Evolutionary conservation across 768 basidiomycete genomes (phyloP), one percentile per base, ranked within the genome.

Genomic region (Pleurotus giganteus): DNA sequence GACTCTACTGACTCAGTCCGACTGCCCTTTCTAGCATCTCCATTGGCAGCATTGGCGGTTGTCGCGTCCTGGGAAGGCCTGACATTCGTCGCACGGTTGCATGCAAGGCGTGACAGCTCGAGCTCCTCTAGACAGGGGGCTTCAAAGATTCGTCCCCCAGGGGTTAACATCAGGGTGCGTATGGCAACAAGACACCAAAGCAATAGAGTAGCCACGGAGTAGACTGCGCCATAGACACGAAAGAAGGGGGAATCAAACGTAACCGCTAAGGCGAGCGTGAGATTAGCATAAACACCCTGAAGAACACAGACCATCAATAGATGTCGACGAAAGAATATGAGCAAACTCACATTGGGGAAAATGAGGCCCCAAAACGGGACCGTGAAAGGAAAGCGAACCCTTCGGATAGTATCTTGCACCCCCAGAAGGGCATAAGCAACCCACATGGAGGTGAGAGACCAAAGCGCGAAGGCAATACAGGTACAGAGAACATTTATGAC

Each of bases 381-480:
- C 53, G 72, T 73, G 66, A 88, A 89, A 5, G 76, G 70, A 19
- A 86, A 67, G 1, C 62, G 68, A 0, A 65, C 64, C 41, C 69
- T 71, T 13, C 76, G 70, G 0, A 80, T 57, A 1, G 75, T 70
- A 24, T 80, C 65, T 36, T 67, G 64, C 1, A 87, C 60, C 9
- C 74, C 81, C 29, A 86, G 69, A 5, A 84, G 49, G 0, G 80
- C 84, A 62, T 76, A 83, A 4, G 82, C 42, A 28, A 85, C 70
- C 82, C 84, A 86, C 80, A 84, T 80, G 2, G 79, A 77, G 3
- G 81, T 84, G 44, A 87, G 66, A 0, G 79, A 73, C 88, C 88
- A 89, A 6, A 88, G 66, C 2, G 75, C 57, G 60, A 86, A 79
- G 12, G 83, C 69, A 8, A 67, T 54, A 58, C 75, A 75, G n/a